Percentiles rank a stretch among this genome's conserved stretches.
These are phyloP conservation scores for Botrytis hyacinthi DNA, from an alignment of 2,329 filamentous ascomycete genomes.

Conservation along the genomic window DNA sequence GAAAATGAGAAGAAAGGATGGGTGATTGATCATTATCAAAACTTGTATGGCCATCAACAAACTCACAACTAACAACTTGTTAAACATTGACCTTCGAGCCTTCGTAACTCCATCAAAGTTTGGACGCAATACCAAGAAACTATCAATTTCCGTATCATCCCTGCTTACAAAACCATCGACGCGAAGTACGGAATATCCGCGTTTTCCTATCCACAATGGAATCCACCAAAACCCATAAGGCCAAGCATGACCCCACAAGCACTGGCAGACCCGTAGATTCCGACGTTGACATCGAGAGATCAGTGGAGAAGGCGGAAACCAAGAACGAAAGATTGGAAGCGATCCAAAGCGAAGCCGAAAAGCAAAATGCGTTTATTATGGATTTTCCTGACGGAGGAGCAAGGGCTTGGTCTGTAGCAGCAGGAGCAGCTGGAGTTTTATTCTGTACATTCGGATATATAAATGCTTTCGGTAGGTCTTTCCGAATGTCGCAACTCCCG, in stretches of 20 bases:
- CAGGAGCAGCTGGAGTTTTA: constrained; percentile 44
- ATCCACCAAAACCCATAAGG: background rate
- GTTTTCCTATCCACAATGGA: constrained; percentile 5
- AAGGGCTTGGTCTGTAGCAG: constrained; percentile 54
- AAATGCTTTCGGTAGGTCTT: constrained; percentile 38
- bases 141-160: background rate
- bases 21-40: background rate
- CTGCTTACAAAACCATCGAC: background rate
- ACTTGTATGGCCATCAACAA: background rate
- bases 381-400: constrained; percentile 51
- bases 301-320: background rate
- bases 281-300: constrained; percentile 2
- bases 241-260: background rate
- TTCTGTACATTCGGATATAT: constrained; percentile 50
- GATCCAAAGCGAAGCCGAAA: background rate
- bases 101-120: background rate
- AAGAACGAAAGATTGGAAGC: background rate
- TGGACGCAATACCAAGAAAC: background rate
- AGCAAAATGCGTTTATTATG: constrained; percentile 2
- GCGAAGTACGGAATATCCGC: no score
- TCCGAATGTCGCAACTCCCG: background rate
- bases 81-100: background rate
- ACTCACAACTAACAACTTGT: background rate
- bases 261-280: background rate
- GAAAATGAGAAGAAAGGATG: background rate